Base-by-base conservation (phyloP, 2,329 filamentous ascomycete species). In the Metarhizium rileyi region DNA sequence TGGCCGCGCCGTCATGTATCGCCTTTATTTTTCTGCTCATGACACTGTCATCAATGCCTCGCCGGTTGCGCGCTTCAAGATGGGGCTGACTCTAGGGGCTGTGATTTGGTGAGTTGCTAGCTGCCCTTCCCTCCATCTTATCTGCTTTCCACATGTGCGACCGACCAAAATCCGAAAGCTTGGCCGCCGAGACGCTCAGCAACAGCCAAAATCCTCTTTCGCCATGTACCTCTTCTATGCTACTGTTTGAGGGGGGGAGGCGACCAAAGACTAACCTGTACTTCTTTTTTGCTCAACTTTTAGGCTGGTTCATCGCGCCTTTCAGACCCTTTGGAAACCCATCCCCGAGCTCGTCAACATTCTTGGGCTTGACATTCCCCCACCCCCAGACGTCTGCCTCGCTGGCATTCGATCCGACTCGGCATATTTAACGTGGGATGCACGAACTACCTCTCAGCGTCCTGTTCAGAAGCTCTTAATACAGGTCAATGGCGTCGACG, bases 321-420 rank as follows among this genome's bases (percentile, higher is more conserved):
- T 86, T 71, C 87, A 90, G 64, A 93, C 94, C 35, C 76, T 96
- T 48, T 85, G 87, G 69, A 95, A 91, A 60, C 90, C 91, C 23
- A 89, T 95, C 50, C 87, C 91, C 50, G 84, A 95, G 55, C 80
- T 98, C 44, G 90, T 97, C 60, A 84, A 84, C 58, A 87, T 96
- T 46, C 81, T 98, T 44, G 90, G 91, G 52, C 84, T 97, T 64
- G 93, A 98, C 63, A 91, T 98, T 47, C 93, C 93, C 53, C 84
- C 90, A 54, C 78, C 88, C 23, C 93, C 93, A 47, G 83, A 90
- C 63, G 86, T 97, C 38, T 95, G 90, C 47, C 80, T 98, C 30
- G 89, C 91, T 49, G 89, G 87, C 55, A 93, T 98, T 59, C 87
- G 86, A 57, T 78, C 87, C 26, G 87, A 94, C 64, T 87, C 90